Evolutionary conservation across 768 basidiomycete species (phyloP).

Genomic region (Daedalea quercina): DNA sequence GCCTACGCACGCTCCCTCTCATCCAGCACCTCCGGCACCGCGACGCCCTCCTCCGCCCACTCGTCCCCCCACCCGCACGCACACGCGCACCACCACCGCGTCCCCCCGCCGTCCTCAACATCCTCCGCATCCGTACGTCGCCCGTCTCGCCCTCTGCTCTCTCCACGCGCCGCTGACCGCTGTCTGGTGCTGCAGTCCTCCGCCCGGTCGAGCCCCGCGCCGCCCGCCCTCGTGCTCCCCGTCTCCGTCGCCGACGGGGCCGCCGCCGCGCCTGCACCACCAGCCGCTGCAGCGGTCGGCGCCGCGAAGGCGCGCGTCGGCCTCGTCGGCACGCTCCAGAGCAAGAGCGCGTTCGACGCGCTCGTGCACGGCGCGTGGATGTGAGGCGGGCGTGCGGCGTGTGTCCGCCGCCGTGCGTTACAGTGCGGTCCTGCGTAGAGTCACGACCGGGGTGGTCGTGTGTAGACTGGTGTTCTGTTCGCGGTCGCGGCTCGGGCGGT

Average conservation of each 20-base stretch:
- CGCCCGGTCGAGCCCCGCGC: slow-evolving; percentile 3
- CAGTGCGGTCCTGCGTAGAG: too few species aligned
- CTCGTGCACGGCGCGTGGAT: slow-evolving; percentile 62
- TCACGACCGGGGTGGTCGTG: too few species aligned
- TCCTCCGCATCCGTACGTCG: slow-evolving; percentile 7
- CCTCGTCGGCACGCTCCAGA: slow-evolving; percentile 51
- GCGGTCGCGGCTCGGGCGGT: too few species aligned
- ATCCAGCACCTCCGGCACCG: slow-evolving; percentile 16
- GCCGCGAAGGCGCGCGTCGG: slow-evolving; percentile 28
- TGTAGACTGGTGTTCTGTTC: too few species aligned
- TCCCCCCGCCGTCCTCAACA: slow-evolving; percentile 5
- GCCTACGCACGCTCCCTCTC: slow-evolving; percentile 13
- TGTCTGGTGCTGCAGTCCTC: slow-evolving; percentile 1
- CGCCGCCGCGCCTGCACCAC: slow-evolving; percentile 4
- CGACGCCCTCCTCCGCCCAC: slow-evolving; percentile 9
- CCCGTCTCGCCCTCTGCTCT: slow-evolving; percentile 3
- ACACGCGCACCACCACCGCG: slow-evolving; percentile 1
- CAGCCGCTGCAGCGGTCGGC: slow-evolving; percentile 4
- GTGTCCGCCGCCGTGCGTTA: too few species aligned
- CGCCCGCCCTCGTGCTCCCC: slow-evolving; percentile 3
- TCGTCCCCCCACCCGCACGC: slow-evolving; percentile 1
- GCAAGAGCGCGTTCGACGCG: slow-evolving; percentile 62
- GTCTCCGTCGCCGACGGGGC: background rate
- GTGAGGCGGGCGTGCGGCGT: too few species aligned
- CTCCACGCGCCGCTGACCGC: background rate